These are phyloP conservation scores for Epichloe bromicola DNA, from an alignment of 2,329 filamentous ascomycete genomes.

Conservation along the genomic window DNA sequence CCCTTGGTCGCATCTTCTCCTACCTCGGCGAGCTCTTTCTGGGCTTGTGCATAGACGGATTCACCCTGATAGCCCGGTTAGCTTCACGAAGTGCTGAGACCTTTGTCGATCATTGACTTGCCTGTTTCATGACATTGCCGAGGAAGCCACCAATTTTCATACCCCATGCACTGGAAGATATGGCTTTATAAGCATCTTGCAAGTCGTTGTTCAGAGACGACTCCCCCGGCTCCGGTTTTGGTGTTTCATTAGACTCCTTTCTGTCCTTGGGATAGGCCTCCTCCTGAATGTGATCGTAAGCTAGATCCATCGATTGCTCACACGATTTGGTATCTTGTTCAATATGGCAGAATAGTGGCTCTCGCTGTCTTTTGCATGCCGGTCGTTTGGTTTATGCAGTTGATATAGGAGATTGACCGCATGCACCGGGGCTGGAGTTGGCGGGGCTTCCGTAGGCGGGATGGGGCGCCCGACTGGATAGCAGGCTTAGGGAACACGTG, in stretches of 20 bases:
- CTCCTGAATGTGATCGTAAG: conserved; percentile 93
- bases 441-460: not conserved
- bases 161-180: conserved; percentile 87
- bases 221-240: conserved; percentile 26
- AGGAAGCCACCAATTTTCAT: conserved; percentile 77
- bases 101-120: conserved; percentile 19
- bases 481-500: no score
- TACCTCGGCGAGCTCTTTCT: conserved; percentile 70
- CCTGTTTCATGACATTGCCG: conserved; percentile 87
- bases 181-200: conserved; percentile 88
- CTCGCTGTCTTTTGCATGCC: not conserved
- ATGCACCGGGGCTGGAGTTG: not conserved
- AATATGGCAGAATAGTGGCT: not conserved
- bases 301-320: conserved; percentile 63
- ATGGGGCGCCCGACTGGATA: no score
- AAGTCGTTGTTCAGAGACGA: conserved; percentile 70
- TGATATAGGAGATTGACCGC: not conserved
- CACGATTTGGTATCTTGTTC: not conserved
- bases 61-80: conserved; percentile 46
- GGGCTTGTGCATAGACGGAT: conserved; percentile 68
- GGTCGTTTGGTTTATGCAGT: not conserved
- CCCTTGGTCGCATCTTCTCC: conserved; percentile 73
- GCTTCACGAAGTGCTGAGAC: not conserved
- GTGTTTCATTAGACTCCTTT: conserved; percentile 31
- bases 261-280: conserved; percentile 53